Percentiles rank a stretch among this genome's conserved stretches.
phyloP scores from a whole-genome alignment of 176 grass and related monocot species.

The Chrysopogon serrulatus region DNA sequence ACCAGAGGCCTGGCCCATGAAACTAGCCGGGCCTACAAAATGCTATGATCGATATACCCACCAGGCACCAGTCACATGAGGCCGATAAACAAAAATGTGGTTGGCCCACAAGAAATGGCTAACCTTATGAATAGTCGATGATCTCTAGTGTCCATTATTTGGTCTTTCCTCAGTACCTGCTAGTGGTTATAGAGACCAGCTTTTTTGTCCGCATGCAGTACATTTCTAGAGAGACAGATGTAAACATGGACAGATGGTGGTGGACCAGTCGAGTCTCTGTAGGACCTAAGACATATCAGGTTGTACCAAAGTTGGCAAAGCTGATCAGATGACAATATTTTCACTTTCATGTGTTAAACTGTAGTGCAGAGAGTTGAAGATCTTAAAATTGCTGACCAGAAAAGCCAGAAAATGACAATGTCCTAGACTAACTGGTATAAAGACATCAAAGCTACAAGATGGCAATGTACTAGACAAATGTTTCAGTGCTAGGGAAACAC shows the following conservation, averaged over 20 bases:
- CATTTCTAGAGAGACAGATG: slow-evolving; percentile 41
- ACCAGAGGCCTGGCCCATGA: slow-evolving; percentile 17
- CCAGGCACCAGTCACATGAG: slow-evolving; percentile 15
- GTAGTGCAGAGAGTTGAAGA: background rate
- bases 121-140: slow-evolving; percentile 31
- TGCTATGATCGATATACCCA: slow-evolving; percentile 29
- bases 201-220: slow-evolving; percentile 33
- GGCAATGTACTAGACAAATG: background rate
- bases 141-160: slow-evolving; percentile 31
- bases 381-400: slow-evolving; percentile 4
- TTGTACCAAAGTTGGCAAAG: slow-evolving; percentile 26
- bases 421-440: background rate
- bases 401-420: background rate
- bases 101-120: slow-evolving; percentile 39
- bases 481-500: background rate
- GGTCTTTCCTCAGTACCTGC: slow-evolving; percentile 27
- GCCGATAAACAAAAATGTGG: slow-evolving; percentile 20
- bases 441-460: background rate
- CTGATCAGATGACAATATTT: slow-evolving; percentile 12
- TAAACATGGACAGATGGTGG: slow-evolving; percentile 27
- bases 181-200: slow-evolving; percentile 31
- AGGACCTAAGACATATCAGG: slow-evolving; percentile 15
- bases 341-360: slow-evolving; percentile 4
- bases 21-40: slow-evolving; percentile 20
- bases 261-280: slow-evolving; percentile 23